Conservation (phyloP, 148 eudicot species). For the Silene conica region DNA sequence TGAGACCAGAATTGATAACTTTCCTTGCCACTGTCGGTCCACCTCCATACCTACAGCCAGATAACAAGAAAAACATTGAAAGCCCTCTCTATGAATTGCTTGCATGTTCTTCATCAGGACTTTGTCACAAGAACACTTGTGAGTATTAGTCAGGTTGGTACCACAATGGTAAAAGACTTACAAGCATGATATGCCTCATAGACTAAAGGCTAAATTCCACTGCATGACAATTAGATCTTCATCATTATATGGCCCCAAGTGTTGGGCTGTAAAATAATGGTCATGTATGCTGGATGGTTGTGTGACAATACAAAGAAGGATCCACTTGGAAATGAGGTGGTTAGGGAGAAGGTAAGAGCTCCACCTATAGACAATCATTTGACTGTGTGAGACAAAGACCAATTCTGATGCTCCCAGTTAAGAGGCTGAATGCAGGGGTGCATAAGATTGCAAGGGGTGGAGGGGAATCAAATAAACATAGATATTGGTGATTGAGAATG, state of each 20-base stretch:
- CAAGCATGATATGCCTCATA: neutral
- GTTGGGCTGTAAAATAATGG: neutral
- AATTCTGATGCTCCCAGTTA: neutral
- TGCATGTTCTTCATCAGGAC: neutral
- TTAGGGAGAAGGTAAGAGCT: neutral
- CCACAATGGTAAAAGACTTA: neutral
- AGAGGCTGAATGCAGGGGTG: neutral
- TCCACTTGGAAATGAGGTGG: neutral
- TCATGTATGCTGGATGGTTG: neutral
- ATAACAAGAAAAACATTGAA: constrained; percentile 9
- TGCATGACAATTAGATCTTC: neutral
- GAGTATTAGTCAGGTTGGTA: neutral
- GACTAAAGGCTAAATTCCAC: neutral
- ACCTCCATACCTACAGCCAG: constrained; percentile 87
- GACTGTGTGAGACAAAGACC: neutral
- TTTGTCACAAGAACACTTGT: constrained; percentile 3
- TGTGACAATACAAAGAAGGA: neutral
- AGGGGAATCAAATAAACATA: neutral
- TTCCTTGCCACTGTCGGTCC: constrained; percentile 86
- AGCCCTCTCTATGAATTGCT: neutral
- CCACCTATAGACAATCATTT: neutral
- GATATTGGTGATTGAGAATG: neutral
- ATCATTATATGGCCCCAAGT: neutral
- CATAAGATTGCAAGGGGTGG: neutral
- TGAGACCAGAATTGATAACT: constrained; percentile 74